These are phyloP conservation scores for Eimeria mitis DNA, from an alignment of 169 alveolate species.

Conservation along the genomic window DNA sequence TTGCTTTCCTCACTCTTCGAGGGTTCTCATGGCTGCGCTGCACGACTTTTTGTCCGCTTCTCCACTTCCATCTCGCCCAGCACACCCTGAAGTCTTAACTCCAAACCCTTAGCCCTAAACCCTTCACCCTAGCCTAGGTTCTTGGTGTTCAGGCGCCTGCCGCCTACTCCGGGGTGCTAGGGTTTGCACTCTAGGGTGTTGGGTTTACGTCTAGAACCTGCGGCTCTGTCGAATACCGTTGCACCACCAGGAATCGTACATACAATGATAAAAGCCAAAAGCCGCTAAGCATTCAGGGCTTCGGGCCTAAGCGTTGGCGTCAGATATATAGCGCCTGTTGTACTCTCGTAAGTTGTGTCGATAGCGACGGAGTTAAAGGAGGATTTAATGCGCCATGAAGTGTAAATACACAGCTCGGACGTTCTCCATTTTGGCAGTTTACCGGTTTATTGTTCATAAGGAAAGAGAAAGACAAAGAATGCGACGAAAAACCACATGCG, in stretches of 20 bases:
- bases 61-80: slow-evolving; percentile 46
- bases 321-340: not conserved
- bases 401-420: not conserved
- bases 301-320: not conserved
- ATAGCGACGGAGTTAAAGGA: not conserved
- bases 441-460: not conserved
- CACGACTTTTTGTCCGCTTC: not conserved
- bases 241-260: not conserved
- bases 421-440: not conserved
- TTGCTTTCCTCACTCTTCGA: slow-evolving; percentile 5
- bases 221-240: not conserved
- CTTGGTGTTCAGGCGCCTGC: not conserved
- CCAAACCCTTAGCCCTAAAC: slow-evolving; percentile 22
- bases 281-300: not conserved
- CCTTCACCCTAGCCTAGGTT: not conserved
- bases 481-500: not conserved
- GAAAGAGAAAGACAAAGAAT: not conserved
- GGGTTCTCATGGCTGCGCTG: slow-evolving; percentile 37
- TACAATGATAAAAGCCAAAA: not conserved
- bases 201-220: not conserved
- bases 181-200: not conserved
- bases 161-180: not conserved
- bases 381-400: not conserved
- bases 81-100: not conserved
- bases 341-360: not conserved